Base-by-base conservation (phyloP, 768 basidiomycete species). In the Suillus clintonianus region DNA sequence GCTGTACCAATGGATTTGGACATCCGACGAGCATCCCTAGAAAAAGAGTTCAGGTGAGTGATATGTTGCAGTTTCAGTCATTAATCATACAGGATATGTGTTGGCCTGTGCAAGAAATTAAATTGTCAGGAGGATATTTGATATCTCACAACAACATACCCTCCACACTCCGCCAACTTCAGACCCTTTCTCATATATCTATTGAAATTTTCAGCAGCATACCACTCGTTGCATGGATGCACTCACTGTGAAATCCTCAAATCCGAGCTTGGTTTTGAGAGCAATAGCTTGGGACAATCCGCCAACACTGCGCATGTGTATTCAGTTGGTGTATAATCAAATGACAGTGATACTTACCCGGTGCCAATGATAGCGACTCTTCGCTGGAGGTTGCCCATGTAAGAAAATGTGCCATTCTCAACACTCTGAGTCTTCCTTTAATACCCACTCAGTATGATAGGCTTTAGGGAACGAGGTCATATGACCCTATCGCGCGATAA, bases 131-230 rank as follows among this genome's bases (percentile, higher is more conserved):
- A 30, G 30, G 30, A 63, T 14, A 19, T 32, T 64, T 45, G 36
- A 9, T 17, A 19, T 15, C 32, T 17, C 37, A 15, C 22, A n/a
- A 57, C 11, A 37, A 75, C 83, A 65, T 62, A 85, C 84, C 64
- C 82, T 76, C 84, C 85, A 85, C 36, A 82, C 83, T 42, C 84
- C 83, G 11, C 85, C 85, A 19, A 85, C 76, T 42, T 80, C 79
- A 4, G 59, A 56, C 5, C 69, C 79, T 60, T 82, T 81, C 66
- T 85, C 84, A 37, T 78, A 82, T 22, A 85, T 80, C 85, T 85
- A 64, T 55, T 13, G 27, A 6, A 22, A 32, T 19, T 32, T 17
- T 50, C 27, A 13, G 32, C 14, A 61, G 17, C 43, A 47, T 32
- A 11, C 41, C 14, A 10, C 10, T 27, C 59, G 27, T 32, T 17